Evolutionary conservation across 2,329 filamentous ascomycete species (phyloP).

Genomic region (Nannizzia gypsea): DNA sequence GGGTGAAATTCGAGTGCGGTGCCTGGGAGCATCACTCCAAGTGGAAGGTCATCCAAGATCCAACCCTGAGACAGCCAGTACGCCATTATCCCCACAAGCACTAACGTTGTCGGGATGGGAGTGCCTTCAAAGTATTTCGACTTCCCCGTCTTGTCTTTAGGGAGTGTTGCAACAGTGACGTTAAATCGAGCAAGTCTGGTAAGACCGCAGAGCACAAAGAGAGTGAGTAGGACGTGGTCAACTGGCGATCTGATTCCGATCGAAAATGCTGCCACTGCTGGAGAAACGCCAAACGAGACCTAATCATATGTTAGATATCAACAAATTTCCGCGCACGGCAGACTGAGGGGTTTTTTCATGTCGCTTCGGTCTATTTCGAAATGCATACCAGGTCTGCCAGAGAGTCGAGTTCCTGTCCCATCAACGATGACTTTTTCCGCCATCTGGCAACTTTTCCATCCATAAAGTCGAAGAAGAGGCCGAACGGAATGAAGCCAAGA

Average conservation of each 20-base stretch:
- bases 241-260: conserved; percentile 73
- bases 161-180: conserved; percentile 77
- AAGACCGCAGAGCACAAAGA: conserved; percentile 90
- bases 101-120: conserved; percentile 82
- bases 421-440: conserved; percentile 92
- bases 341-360: neutral
- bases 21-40: conserved; percentile 57
- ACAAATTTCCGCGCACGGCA: neutral
- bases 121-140: conserved; percentile 94
- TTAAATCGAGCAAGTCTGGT: conserved; percentile 95
- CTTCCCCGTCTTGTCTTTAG: conserved; percentile 86
- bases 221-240: conserved; percentile 68
- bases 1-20: conserved; percentile 74
- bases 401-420: conserved; percentile 96
- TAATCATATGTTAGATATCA: conserved; percentile 27
- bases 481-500: conserved; percentile 77
- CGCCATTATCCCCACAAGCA: conserved; percentile 70
- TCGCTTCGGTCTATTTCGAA: neutral
- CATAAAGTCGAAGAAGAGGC: conserved; percentile 95
- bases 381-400: conserved; percentile 74
- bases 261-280: conserved; percentile 75
- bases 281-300: conserved; percentile 92
- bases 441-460: conserved; percentile 93
- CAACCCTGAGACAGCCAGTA: conserved; percentile 77
- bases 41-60: conserved; percentile 66